phyloP scores from a whole-genome alignment of 169 alveolate genomes.

The Cryptosporidium ubiquitum region DNA sequence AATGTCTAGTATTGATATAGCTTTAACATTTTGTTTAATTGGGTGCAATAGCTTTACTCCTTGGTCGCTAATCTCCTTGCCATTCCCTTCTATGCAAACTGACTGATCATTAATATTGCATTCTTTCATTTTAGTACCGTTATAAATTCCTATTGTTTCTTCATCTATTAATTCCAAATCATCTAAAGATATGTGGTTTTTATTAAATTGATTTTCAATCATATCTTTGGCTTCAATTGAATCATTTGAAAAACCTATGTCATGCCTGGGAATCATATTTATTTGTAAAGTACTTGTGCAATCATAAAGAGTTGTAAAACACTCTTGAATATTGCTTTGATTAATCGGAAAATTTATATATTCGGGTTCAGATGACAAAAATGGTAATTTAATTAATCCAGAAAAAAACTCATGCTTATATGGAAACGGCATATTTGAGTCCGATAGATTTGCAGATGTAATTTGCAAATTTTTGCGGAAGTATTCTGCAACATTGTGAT shows the following conservation, averaged over 20 bases:
- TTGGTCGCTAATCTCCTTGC: background rate
- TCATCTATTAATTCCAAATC: constrained; percentile 42
- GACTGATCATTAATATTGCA: background rate
- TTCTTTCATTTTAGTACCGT: background rate
- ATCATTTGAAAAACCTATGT: constrained; percentile 15
- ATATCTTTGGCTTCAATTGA: background rate
- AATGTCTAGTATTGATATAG: constrained; percentile 21
- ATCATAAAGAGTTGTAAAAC: constrained; percentile 15
- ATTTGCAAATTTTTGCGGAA: constrained; percentile 22
- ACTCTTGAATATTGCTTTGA: constrained; percentile 35
- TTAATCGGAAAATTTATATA: constrained; percentile 36
- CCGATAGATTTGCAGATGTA: constrained; percentile 31
- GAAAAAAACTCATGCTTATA: constrained; percentile 60
- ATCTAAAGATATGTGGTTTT: constrained; percentile 5
- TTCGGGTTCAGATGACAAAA: constrained; percentile 55
- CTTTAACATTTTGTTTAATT: constrained; percentile 23
- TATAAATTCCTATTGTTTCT: background rate
- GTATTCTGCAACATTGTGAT: constrained; percentile 35
- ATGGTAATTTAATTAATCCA: constrained; percentile 42
- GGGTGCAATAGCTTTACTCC: constrained; percentile 38
- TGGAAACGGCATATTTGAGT: constrained; percentile 59
- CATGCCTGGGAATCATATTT: constrained; percentile 28
- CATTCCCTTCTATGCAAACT: background rate
- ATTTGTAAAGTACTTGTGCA: background rate
- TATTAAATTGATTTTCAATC: background rate